A percentile compares a stretch with the other conserved stretches of the same genome.
These are phyloP conservation scores for Clonostachys rosea DNA, from an alignment of 2,329 filamentous ascomycete genomes.

Conservation along the genomic window DNA sequence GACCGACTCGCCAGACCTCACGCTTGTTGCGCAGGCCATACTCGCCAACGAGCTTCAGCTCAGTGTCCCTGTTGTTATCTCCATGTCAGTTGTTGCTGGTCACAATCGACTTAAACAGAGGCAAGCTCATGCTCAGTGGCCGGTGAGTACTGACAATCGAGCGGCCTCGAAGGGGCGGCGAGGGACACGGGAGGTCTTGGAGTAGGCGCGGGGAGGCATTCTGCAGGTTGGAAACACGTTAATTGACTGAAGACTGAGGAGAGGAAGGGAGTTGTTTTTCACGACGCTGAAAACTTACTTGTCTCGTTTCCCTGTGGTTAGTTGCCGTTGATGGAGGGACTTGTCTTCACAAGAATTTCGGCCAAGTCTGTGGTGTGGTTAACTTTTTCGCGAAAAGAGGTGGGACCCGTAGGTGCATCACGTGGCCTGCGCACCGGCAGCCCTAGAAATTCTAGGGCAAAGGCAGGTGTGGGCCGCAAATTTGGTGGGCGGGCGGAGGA, in stretches of 20 bases:
- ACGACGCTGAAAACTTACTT: slow-evolving; percentile 22
- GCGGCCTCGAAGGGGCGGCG: slow-evolving; percentile 98
- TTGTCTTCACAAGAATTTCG: slow-evolving; percentile 4
- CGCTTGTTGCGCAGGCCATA: slow-evolving; percentile 99
- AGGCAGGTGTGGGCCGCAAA: no score
- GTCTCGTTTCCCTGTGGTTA: slow-evolving; percentile 29
- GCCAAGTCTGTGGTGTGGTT: slow-evolving; percentile 26
- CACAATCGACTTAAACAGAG: slow-evolving; percentile 93
- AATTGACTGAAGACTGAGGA: no score
- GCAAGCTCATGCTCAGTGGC: slow-evolving; percentile 98
- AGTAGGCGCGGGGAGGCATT: slow-evolving; percentile 64
- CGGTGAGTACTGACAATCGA: slow-evolving; percentile 95
- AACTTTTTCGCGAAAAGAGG: slow-evolving; percentile 9
- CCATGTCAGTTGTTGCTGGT: slow-evolving; percentile 63
- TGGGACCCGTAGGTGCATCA: not conserved
- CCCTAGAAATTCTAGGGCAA: slow-evolving; percentile 19
- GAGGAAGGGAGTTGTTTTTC: no score
- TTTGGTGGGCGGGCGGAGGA: not conserved
- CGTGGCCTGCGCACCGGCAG: slow-evolving; percentile 5
- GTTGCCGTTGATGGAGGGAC: slow-evolving; percentile 14
- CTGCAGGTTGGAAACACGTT: slow-evolving; percentile 10
- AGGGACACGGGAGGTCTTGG: slow-evolving; percentile 99
- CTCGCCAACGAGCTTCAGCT: slow-evolving; percentile 99
- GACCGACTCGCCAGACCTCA: slow-evolving; percentile 99
- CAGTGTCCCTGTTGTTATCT: slow-evolving; percentile 76